Evolutionary conservation across 345 rosid species (phyloP).

Genomic region (Rhodomyrtus tomentosa): DNA sequence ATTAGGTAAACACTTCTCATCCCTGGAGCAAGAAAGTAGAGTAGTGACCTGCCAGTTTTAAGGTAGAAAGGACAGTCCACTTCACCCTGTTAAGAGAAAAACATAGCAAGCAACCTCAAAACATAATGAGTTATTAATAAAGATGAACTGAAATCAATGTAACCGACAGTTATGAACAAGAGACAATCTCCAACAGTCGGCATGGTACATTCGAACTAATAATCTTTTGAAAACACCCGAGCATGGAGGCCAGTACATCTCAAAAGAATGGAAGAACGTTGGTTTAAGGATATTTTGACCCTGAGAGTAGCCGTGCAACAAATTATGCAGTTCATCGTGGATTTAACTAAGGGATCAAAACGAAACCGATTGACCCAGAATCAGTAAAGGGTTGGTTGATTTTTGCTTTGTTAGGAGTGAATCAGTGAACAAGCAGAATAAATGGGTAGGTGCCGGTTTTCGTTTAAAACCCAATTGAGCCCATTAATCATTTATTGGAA

Average conservation of each 20-base stretch:
- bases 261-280: neutral
- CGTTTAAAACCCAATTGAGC: neutral
- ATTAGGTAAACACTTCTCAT: neutral
- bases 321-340: neutral
- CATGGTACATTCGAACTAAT: neutral
- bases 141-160: neutral
- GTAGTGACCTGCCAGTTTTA: slow-evolving; percentile 83
- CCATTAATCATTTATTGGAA: neutral
- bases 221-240: neutral
- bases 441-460: neutral
- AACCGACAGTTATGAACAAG: neutral
- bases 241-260: neutral
- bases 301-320: neutral
- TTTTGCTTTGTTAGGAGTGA: neutral
- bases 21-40: neutral
- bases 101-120: neutral
- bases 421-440: neutral
- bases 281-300: neutral
- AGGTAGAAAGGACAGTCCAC: slow-evolving; percentile 88
- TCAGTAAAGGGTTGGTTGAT: neutral
- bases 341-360: neutral
- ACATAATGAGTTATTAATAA: neutral
- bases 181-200: neutral
- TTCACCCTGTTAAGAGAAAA: slow-evolving; percentile 60
- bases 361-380: neutral